Conservation (phyloP, 352 stramenopile genomes). For the Halophytophthora polymorphica region DNA sequence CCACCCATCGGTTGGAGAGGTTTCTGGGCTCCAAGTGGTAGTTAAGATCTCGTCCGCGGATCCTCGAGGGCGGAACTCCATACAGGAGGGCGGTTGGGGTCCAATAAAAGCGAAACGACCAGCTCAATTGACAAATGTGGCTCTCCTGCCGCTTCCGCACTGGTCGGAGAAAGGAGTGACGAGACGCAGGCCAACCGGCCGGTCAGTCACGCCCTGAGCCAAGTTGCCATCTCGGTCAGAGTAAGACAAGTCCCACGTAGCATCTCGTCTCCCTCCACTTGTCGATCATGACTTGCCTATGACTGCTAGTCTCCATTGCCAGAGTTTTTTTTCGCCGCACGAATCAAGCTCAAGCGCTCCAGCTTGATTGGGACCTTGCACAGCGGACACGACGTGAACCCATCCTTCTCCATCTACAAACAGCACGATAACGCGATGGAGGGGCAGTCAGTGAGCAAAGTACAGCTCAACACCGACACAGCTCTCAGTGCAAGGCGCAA, state of each 20-base stretch:
- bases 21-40: no score
- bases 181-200: constrained; percentile 6
- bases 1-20: no score
- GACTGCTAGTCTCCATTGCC: neutral
- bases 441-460: constrained; percentile 11
- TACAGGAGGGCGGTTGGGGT: constrained; percentile 5
- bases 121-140: constrained; percentile 27
- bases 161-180: constrained; percentile 21
- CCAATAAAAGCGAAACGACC: constrained; percentile 23
- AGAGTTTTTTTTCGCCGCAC: constrained; percentile 44
- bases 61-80: no score
- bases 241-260: no score
- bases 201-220: neutral
- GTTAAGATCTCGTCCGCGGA: no score
- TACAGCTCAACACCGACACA: constrained; percentile 18
- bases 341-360: constrained; percentile 68
- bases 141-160: constrained; percentile 10
- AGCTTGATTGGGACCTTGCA: constrained; percentile 76
- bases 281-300: constrained; percentile 5
- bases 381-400: constrained; percentile 68
- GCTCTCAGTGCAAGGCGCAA: constrained; percentile 10
- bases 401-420: constrained; percentile 67
- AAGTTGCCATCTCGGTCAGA: no score
- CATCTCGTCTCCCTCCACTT: neutral
- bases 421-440: neutral